Base-by-base conservation (phyloP, 768 basidiomycete genomes). In the Piloderma croceum region DNA sequence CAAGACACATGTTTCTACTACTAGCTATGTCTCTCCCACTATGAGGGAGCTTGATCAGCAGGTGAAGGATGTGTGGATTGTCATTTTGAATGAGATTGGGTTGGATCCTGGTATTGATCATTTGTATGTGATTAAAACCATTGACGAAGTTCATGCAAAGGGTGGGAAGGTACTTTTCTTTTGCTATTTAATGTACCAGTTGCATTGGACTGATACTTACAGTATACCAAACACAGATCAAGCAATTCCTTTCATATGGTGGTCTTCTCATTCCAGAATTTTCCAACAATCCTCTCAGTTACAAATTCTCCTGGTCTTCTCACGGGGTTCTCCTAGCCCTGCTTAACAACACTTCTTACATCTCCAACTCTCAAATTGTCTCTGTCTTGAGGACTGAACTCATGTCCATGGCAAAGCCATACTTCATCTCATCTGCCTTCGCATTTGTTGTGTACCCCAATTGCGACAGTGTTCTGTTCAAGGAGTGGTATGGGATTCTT, bases 271-370 rank as follows among this genome's bases (percentile, higher is more conserved):
- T 92, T 0, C 89, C 91, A 6, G 83, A 90, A 53, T 84, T 84
- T 56, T 79, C 90, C 4, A 81, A 82, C 56, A 99, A 98, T 69
- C 92, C 96, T 3, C 83, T 98, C 42, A 93, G 94, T 9, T 99
- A 97, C 80, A 97, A 97, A 63, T 97, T 99, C 70, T 96, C 91
- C 25, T 98, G 96, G 96, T 94, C 91, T 6, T 88, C 92, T 6
- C 85, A 90, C 17, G 94, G 93, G 38, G 92, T 93, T 32, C 83
- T 99, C 41, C 84, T 97, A 50, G 94, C 96, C 2, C 77, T 97
- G 38, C 77, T 92, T 53, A 98, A 98, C 71, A 71, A 76, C 24
- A 96, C 90, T 15, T 81, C 86, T 3, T 92, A 83, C 67, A 71
- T 85, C 55, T 70, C 79, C 27, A 67, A 74, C 39, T 77, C 81